Conservation (phyloP, 2,329 filamentous ascomycete genomes). For the Aspergillus carbonarius region DNA sequence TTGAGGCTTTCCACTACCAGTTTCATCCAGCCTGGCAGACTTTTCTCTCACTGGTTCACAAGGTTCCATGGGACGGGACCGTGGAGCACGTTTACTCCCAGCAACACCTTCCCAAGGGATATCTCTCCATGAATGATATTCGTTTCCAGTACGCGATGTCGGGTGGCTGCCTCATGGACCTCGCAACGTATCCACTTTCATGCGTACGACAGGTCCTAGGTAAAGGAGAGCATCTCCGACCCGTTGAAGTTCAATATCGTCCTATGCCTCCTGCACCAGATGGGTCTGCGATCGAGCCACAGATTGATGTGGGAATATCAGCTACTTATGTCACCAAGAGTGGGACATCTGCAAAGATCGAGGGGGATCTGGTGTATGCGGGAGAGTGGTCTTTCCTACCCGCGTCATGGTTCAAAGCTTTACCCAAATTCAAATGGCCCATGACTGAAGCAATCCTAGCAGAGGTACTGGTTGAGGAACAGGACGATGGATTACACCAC, state of each 20-base stretch:
- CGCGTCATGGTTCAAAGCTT: conserved; percentile 1
- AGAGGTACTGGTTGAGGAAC: conserved; percentile 11
- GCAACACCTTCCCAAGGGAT: conserved; percentile 35
- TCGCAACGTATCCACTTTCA: conserved; percentile 44
- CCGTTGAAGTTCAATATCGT: conserved; percentile 33
- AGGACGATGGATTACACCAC: not conserved
- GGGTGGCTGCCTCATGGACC: conserved; percentile 40
- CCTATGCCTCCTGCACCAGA: conserved; percentile 23
- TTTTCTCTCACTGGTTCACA: conserved; percentile 29
- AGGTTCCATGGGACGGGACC: conserved; percentile 19
- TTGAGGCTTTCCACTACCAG: conserved; percentile 55
- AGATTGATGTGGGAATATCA: conserved; percentile 27
- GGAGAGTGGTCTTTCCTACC: conserved; percentile 18
- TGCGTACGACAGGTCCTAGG: conserved; percentile 41
- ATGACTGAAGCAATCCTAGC: conserved; percentile 18
- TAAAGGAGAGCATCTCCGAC: conserved; percentile 41
- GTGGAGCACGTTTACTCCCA: conserved; percentile 42
- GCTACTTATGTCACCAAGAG: conserved; percentile 14
- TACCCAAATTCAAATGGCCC: conserved; percentile 19
- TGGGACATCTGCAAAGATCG: conserved; percentile 15
- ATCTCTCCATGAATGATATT: conserved; percentile 44
- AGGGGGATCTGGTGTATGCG: conserved; percentile 12
- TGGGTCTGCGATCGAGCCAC: conserved; percentile 32
- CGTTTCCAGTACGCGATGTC: conserved; percentile 45
- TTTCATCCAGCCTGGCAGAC: conserved; percentile 52